Evolutionary conservation across 108 stramenopile genomes (phyloP), one percentile per base, ranked within the genome.

Genomic region (Fragilaria crotonensis): DNA sequence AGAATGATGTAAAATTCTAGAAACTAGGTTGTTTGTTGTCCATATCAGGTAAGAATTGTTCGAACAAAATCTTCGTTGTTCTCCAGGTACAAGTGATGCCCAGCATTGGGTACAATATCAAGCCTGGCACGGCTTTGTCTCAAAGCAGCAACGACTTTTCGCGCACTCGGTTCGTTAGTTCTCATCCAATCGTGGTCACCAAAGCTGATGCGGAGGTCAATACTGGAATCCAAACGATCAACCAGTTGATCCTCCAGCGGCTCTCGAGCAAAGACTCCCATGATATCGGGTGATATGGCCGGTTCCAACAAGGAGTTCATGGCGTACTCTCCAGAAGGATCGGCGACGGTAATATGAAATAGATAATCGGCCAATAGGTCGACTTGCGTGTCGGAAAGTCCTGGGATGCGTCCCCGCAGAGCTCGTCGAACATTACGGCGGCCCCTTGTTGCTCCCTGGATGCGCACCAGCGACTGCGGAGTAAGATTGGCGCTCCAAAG

Each of bases 161-260:
- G 41, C 11, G 76, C 63, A 32, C 57, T 56, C 3, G 30, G 46
- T 48, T 77, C 71, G 28, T 77, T 60, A 30, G 59, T 58, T 60
- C 62, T 33, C 76, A 77, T 72, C 76, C 76, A 77, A 48, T 77
- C 76, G 1, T 68, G 29, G 32, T 77, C 76, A 1, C 76, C 76
- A 64, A 68, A 77, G 14, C 70, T 53, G 1, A 77, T 67, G 19
- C 67, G 63, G 20, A 77, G 27, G 45, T 46, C 45, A 17, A 59
- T 25, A 5, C 17, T 32, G 9, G 71, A 68, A 59, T 67, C 33
- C 47, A 75, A 57, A 22, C 33, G 25, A n/a, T 1, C 9, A 21
- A 51, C 44, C 1, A 73, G 23, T 45, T 22, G 14, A 21, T 55
- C 33, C 31, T 71, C 71, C 67, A 77, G 54, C 26, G 76, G 53